A percentile compares a stretch with the other conserved stretches of the same genome.
Conservation (phyloP, 345 rosid species). For the Euphorbia lathyris region DNA sequence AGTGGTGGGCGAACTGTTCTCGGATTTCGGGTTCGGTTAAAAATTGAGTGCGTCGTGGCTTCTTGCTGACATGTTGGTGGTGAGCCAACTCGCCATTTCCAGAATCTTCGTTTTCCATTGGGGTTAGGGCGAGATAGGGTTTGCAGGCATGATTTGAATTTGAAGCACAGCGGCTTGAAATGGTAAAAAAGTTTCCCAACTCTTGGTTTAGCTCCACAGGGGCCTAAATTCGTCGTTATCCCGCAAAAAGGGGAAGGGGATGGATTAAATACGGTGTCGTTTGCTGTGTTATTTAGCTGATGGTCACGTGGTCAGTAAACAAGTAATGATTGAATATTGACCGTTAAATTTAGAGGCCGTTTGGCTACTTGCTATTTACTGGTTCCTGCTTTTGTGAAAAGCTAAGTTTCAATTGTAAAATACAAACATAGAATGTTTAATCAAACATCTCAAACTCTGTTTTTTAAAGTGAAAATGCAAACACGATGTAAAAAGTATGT, state of each 20-base stretch:
- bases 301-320: too few species aligned
- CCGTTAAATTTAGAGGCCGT: too few species aligned
- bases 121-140: slow-evolving; percentile 23
- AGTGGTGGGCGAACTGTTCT: slow-evolving; percentile 76
- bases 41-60: slow-evolving; percentile 32
- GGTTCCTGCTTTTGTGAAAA: too few species aligned
- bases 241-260: background rate
- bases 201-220: background rate
- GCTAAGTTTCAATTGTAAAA: too few species aligned
- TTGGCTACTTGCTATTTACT: too few species aligned
- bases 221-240: slow-evolving; percentile 8
- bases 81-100: slow-evolving; percentile 46
- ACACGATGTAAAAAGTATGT: too few species aligned
- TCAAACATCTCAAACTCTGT: too few species aligned
- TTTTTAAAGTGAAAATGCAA: too few species aligned
- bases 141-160: slow-evolving; percentile 17
- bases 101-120: slow-evolving; percentile 41
- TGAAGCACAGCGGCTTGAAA: background rate
- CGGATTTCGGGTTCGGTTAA: slow-evolving; percentile 46
- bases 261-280: background rate
- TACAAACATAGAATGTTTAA: too few species aligned
- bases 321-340: too few species aligned
- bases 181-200: background rate
- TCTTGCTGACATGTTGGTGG: slow-evolving; percentile 31
- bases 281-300: background rate